Percentiles rank a stretch among this genome's conserved stretches.
Conservation (phyloP, 1,284 basidiomycete genomes). For the Ganoderma meredithae region DNA sequence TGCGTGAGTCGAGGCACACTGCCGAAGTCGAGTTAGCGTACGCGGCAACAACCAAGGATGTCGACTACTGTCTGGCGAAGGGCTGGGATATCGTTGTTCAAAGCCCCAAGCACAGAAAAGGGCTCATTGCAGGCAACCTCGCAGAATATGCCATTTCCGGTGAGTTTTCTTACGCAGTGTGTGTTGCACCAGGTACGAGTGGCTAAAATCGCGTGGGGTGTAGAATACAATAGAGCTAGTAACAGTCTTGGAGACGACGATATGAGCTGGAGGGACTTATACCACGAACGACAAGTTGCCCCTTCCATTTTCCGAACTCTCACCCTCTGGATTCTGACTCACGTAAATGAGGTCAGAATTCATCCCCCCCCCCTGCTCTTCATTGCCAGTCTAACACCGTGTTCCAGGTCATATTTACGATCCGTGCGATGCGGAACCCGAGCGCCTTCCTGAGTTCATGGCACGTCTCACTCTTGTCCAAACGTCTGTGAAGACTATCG, state of each 20-base stretch:
- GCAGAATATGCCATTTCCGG: constrained; percentile 57
- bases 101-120: constrained; percentile 65
- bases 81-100: constrained; percentile 66
- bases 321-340: not conserved
- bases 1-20: not conserved
- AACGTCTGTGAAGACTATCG: constrained; percentile 63
- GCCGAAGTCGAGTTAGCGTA: not conserved
- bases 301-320: not conserved
- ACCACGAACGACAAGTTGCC: not conserved
- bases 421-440: constrained; percentile 75
- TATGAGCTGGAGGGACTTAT: not conserved
- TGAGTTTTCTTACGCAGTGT: constrained; percentile 37
- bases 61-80: constrained; percentile 66
- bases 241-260: not conserved
- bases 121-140: constrained; percentile 74
- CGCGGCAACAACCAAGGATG: constrained; percentile 68
- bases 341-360: not conserved
- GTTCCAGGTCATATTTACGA: constrained; percentile 69
- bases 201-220: too few relatives aligned
- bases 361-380: not conserved
- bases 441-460: constrained; percentile 72
- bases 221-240: not conserved
- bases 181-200: too few relatives aligned
- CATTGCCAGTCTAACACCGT: constrained; percentile 55
- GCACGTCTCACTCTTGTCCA: constrained; percentile 76